phyloP scores from a whole-genome alignment of 2,329 filamentous ascomycete species.

The Fusarium keratoplasticum region DNA sequence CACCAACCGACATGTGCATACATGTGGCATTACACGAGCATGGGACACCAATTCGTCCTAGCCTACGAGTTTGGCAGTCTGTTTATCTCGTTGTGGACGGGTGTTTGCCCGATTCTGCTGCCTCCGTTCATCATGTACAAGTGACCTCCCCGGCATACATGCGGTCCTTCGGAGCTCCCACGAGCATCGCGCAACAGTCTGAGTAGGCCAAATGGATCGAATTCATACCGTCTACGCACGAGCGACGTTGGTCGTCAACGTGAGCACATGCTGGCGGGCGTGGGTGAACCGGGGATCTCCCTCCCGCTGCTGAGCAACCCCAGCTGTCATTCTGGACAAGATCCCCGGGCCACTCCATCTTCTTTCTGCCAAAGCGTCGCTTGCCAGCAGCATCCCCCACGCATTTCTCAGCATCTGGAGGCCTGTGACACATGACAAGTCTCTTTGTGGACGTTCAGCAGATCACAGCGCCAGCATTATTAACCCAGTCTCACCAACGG shows the following conservation, averaged over 20 bases:
- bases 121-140: constrained; percentile 21
- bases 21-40: constrained; percentile 31
- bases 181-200: constrained; percentile 20
- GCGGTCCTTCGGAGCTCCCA: constrained; percentile 24
- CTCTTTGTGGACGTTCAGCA: constrained; percentile 26
- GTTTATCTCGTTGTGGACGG: constrained; percentile 11
- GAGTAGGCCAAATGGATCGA: constrained; percentile 3
- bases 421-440: constrained; percentile 37
- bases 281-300: constrained; percentile 35
- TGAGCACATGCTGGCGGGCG: constrained; percentile 17
- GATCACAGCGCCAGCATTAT: constrained; percentile 21
- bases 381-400: constrained; percentile 28
- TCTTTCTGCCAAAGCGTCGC: constrained; percentile 28
- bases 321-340: constrained; percentile 33
- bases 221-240: constrained; percentile 14
- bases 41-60: constrained; percentile 17
- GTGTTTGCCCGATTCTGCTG: constrained; percentile 1
- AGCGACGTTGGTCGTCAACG: constrained; percentile 25
- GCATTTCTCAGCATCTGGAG: constrained; percentile 16
- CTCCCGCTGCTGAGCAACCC: constrained; percentile 39
- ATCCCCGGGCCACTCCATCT: constrained; percentile 34
- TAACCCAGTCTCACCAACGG: constrained; percentile 37
- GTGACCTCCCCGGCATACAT: constrained; percentile 9
- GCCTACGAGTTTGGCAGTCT: constrained; percentile 33
- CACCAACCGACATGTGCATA: constrained; percentile 26